Conservation (phyloP, 2,329 filamentous ascomycete genomes). For the Ceratocystis destructans region DNA sequence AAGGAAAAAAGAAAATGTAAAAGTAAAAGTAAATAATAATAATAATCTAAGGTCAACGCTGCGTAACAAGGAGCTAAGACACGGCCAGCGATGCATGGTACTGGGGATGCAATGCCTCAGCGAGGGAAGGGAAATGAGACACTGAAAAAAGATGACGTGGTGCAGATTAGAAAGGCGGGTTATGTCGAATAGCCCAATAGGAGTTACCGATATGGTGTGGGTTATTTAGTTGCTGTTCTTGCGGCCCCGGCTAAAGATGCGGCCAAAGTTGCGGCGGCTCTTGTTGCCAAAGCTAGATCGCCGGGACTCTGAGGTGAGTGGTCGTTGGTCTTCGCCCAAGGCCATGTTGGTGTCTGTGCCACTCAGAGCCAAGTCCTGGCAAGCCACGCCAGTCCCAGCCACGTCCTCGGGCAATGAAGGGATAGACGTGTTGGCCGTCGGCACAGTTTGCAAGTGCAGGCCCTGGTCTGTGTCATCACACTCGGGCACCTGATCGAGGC, state of each 20-base stretch:
- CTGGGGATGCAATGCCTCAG: neutral
- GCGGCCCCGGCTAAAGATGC: slow-evolving; percentile 11
- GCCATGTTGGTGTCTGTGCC: neutral
- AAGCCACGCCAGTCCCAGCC: neutral
- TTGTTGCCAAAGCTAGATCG: slow-evolving; percentile 10
- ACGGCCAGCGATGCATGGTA: neutral
- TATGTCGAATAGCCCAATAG: neutral
- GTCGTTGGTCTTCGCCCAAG: neutral
- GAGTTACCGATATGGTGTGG: neutral
- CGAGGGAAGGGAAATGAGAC: neutral
- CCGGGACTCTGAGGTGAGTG: slow-evolving; percentile 12
- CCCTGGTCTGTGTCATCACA: neutral
- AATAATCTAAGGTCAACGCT: slow-evolving; percentile 9
- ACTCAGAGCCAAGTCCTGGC: neutral
- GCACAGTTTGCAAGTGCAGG: neutral
- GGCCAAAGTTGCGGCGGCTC: slow-evolving; percentile 9
- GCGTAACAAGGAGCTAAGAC: slow-evolving; percentile 1
- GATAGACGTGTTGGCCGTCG: slow-evolving; percentile 4
- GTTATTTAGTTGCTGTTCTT: slow-evolving; percentile 14
- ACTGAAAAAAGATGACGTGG: slow-evolving; percentile 6
- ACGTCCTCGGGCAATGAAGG: slow-evolving; percentile 2
- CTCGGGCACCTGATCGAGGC: neutral
- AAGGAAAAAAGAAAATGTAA: slow-evolving; percentile 10
- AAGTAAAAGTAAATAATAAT: neutral
- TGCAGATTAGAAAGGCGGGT: neutral